Conservation (phyloP, 257 asterid species). For the Echites panduratus region DNA sequence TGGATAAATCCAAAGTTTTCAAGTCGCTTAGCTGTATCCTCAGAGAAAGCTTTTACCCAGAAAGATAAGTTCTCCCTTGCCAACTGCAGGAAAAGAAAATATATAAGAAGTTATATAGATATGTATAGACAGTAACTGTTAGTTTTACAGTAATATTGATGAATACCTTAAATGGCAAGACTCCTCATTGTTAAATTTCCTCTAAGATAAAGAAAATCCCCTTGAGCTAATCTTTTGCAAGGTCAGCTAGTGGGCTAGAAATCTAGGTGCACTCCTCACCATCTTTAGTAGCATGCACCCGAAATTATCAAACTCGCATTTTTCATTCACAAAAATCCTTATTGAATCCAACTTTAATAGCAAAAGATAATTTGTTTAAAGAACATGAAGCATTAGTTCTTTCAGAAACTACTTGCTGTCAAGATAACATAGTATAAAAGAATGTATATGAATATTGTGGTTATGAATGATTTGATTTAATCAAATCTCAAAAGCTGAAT, state of each 20-base stretch:
- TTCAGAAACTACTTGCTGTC: neutral
- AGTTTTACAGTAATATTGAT: neutral
- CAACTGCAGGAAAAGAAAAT: constrained; percentile 50
- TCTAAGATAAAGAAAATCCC: neutral
- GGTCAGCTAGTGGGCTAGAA: neutral
- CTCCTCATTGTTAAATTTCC: neutral
- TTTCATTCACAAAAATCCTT: neutral
- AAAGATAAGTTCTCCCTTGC: constrained; percentile 91
- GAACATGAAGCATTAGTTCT: neutral
- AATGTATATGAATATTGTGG: neutral
- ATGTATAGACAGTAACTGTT: neutral
- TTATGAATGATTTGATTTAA: neutral
- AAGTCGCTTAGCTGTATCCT: constrained; percentile 97
- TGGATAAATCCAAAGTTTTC: constrained; percentile 97
- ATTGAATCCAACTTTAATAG: neutral
- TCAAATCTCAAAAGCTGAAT: neutral
- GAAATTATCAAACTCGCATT: neutral
- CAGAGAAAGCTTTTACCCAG: constrained; percentile 98
- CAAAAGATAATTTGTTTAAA: neutral
- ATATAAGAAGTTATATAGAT: neutral
- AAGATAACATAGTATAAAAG: neutral
- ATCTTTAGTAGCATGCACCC: neutral
- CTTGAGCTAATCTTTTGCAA: neutral
- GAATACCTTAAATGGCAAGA: neutral
- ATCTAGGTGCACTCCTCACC: neutral